Evolutionary conservation across 164 flowering plant genomes (phyloP).

Genomic region (Nymphaea colorata): DNA sequence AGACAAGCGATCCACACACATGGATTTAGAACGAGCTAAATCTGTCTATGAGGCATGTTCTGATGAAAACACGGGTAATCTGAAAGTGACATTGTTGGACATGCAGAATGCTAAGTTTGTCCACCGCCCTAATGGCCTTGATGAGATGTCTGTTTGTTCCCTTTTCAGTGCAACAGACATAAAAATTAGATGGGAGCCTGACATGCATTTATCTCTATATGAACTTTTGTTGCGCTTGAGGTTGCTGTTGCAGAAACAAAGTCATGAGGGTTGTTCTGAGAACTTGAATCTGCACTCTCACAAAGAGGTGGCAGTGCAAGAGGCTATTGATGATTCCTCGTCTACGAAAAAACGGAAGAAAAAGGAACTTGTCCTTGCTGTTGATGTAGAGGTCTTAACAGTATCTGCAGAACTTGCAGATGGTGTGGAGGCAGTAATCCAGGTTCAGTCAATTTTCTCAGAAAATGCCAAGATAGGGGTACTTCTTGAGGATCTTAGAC

Average conservation of each 20-base stretch:
- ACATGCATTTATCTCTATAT: conserved; percentile 67
- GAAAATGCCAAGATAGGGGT: conserved; percentile 92
- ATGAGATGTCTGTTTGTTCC: conserved; percentile 77
- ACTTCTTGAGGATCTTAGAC: conserved; percentile 86
- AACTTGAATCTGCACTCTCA: conserved; percentile 16
- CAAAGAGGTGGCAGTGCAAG: conserved; percentile 26
- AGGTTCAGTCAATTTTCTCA: conserved; percentile 71
- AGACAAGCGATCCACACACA: conserved; percentile 72
- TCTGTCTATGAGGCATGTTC: conserved; percentile 62
- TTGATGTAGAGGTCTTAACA: conserved; percentile 81
- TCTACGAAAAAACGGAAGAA: conserved; percentile 44
- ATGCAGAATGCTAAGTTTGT: conserved; percentile 96
- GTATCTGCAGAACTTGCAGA: conserved; percentile 81
- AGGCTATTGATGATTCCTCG: conserved; percentile 21
- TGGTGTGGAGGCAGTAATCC: conserved; percentile 56
- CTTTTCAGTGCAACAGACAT: conserved; percentile 95
- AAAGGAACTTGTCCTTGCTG: conserved; percentile 76
- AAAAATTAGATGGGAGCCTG: conserved; percentile 90
- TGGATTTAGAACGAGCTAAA: conserved; percentile 88
- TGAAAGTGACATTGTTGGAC: conserved; percentile 67
- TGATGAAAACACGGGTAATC: conserved; percentile 30
- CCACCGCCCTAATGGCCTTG: conserved; percentile 70
- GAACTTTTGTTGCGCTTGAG: conserved; percentile 66
- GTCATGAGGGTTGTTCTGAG: conserved; percentile 14
- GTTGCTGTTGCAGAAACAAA: conserved; percentile 47